phyloP scores from a whole-genome alignment of 306 rosid species.

The Herpetospermum pedunculosum region DNA sequence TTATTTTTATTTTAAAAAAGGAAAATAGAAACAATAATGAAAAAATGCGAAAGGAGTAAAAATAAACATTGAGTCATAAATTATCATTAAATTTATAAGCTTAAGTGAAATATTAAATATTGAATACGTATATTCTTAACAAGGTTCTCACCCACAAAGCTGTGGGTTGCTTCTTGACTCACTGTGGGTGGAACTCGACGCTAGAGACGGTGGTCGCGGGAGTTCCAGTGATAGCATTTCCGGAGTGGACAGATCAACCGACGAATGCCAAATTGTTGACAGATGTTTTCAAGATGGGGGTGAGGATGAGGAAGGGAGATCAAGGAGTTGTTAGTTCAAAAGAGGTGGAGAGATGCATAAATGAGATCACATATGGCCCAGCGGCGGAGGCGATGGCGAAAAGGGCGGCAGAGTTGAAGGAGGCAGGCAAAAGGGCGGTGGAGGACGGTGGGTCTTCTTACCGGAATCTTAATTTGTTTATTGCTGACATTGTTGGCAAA shows the following conservation, averaged over 20 bases:
- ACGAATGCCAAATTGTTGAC: constrained; percentile 38
- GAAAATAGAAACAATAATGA: no score
- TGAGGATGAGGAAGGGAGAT: constrained; percentile 15
- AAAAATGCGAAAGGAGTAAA: not conserved
- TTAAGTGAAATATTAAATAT: no score
- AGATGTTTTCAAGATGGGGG: constrained; percentile 32
- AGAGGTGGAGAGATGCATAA: constrained; percentile 42
- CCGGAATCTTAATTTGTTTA: constrained; percentile 20
- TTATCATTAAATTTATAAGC: no score
- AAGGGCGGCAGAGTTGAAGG: constrained; percentile 29
- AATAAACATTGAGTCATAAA: no score
- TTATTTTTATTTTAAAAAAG: no score
- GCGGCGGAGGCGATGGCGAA: constrained; percentile 19
- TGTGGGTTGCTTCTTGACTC: constrained; percentile 45
- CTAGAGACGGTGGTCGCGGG: constrained; percentile 33
- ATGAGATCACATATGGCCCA: constrained; percentile 32
- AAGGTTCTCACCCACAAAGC: constrained; percentile 29
- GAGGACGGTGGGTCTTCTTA: constrained; percentile 37
- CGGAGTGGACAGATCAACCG: constrained; percentile 44
- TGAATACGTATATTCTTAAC: not conserved
- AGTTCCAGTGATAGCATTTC: constrained; percentile 44
- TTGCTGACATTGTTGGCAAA: constrained; percentile 9
- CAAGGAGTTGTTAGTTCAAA: constrained; percentile 17
- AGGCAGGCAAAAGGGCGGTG: constrained; percentile 18
- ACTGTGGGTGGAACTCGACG: constrained; percentile 57